Evolutionary conservation across 352 stramenopile genomes (phyloP), one percentile per base, ranked within the genome.

Genomic region (Pythium utonaiense): DNA sequence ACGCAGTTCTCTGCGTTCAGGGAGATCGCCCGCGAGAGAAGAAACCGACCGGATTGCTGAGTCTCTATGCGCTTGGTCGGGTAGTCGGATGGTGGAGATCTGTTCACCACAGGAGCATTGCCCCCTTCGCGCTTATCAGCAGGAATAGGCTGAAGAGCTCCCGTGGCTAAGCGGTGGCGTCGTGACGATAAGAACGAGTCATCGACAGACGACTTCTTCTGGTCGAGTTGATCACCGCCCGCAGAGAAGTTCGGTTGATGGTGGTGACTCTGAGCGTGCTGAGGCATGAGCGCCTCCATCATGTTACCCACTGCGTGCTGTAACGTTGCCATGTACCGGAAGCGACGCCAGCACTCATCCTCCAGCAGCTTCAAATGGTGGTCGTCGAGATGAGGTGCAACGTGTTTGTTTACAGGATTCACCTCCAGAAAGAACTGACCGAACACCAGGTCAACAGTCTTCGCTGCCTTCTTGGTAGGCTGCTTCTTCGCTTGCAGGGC

Each of bases 401-500:
- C 33, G 25, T 82, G 69, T n/a, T 75, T 80, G 56, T 79, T 88
- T 6, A 88, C 53, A 0, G 80, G 80, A 41, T 79, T 89, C n/a
- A 83, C 60, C 5, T 72, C 56, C 10, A 78, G 54, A 16, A 89
- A 79, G 33, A 85, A 88, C 61, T 90, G 57, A 6, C 61, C 51
- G 1, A 69, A 69, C 13, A 65, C 63, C 22, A 67, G 62, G 50
- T 80, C 60, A 1, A 75, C 13, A 1, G 69, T 44, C 48, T 71
- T 77, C 10, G 53, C 42, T 1, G 38, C 14, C 28, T 57, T 60
- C 16, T 67, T 75, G 48, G 56, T 62, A 2, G 21, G 17, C n/a
- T 38, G 16, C 6, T 38, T 25, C 17, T 67, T 49, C 4, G 27
- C 25, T 14, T 48, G 42, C 12, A 24, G 42, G 2, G 42, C 44